Evolutionary conservation across 108 stramenopile species (phyloP).

Genomic region (Cyclotella kingstonii): DNA sequence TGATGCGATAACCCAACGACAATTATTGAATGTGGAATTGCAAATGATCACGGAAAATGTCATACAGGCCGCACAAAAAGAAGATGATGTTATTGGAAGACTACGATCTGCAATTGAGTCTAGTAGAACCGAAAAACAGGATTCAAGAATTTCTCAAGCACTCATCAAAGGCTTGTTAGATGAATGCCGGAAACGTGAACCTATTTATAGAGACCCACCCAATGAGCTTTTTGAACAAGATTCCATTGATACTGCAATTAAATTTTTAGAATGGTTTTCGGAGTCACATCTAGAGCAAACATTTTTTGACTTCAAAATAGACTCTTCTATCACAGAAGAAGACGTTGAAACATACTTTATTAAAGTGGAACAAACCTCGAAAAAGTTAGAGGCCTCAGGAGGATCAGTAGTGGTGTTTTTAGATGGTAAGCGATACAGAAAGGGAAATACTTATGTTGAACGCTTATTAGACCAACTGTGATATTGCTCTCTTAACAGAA

Average conservation of each 20-base stretch:
- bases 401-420: slow-evolving; percentile 19
- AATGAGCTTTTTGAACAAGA: not conserved
- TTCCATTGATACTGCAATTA: not conserved
- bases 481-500: too few species aligned
- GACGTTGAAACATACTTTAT: slow-evolving; percentile 8
- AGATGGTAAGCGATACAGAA: too few species aligned
- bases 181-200: slow-evolving; percentile 2
- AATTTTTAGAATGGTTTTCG: slow-evolving; percentile 15
- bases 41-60: not conserved
- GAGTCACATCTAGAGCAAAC: slow-evolving; percentile 22
- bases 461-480: too few species aligned
- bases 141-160: slow-evolving; percentile 1
- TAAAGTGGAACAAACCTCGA: slow-evolving; percentile 17
- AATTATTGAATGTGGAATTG: not conserved
- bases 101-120: not conserved
- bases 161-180: not conserved
- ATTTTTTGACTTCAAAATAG: slow-evolving; percentile 34
- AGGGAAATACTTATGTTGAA: too few species aligned
- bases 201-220: slow-evolving; percentile 5
- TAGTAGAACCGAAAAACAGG: slow-evolving; percentile 21
- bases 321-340: slow-evolving; percentile 21
- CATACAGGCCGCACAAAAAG: too few species aligned
- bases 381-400: slow-evolving; percentile 2
- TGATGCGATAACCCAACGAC: slow-evolving; percentile 2
- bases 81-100: too few species aligned